These are phyloP conservation scores for Pseudopyrenochaeta lycopersici DNA, from an alignment of 2,329 filamentous ascomycete species.

Conservation along the genomic window DNA sequence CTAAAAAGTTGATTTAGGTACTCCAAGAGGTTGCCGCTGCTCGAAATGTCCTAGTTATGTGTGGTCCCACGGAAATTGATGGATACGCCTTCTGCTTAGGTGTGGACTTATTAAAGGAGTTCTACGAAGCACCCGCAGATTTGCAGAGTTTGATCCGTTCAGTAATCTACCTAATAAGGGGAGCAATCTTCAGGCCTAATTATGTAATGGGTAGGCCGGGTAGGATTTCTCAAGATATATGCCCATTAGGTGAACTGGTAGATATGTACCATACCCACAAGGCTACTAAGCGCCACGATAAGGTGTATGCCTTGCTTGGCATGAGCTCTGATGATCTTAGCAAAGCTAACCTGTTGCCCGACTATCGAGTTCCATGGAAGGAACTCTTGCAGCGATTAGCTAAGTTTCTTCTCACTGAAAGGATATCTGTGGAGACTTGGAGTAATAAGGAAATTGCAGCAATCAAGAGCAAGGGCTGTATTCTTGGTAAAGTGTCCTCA, in stretches of 20 bases:
- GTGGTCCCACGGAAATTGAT: conserved; percentile 14
- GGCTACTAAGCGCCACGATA: conserved; percentile 14
- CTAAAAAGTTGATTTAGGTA: conserved; percentile 2
- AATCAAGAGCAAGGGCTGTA: background rate
- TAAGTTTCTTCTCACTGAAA: conserved; percentile 3
- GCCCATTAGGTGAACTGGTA: conserved; percentile 13
- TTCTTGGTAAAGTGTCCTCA: background rate
- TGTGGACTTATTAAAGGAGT: background rate
- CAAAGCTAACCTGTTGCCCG: conserved; percentile 1
- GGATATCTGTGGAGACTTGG: background rate
- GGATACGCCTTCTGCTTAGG: conserved; percentile 18
- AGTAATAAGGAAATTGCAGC: background rate
- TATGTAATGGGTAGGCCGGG: too few species aligned
- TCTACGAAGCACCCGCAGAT: background rate
- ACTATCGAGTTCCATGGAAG: conserved; percentile 8
- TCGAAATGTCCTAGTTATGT: conserved; percentile 12
- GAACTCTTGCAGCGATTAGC: conserved; percentile 6
- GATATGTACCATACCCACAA: conserved; percentile 20
- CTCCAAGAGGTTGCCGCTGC: conserved; percentile 26
- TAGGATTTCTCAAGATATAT: conserved; percentile 2
- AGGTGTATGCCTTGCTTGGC: conserved; percentile 18
- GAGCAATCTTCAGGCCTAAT: conserved; percentile 15
- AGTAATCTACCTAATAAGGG: conserved; percentile 11
- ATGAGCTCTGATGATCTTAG: conserved; percentile 12
- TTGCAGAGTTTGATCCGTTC: conserved; percentile 3